A percentile compares a stretch with the other conserved stretches of the same genome.
Evolutionary conservation across 2,329 filamentous ascomycete species (phyloP).

Genomic region (Clonostachys rosea): DNA sequence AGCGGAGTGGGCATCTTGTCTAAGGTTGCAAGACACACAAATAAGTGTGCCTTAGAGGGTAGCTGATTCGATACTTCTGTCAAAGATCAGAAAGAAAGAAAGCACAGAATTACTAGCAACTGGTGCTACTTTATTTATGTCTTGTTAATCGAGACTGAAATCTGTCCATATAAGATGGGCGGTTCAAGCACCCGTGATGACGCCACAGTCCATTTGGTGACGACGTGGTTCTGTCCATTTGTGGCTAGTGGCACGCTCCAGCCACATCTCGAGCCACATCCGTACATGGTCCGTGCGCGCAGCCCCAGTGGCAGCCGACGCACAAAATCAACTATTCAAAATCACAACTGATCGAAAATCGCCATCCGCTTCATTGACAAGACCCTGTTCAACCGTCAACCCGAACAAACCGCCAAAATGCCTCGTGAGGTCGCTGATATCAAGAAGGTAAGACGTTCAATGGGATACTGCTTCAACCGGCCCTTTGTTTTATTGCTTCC

Average conservation of each 20-base stretch:
- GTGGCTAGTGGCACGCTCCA: neutral
- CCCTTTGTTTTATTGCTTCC: no score
- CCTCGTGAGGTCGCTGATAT: conserved; percentile 97
- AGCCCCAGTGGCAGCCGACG: conserved; percentile 14
- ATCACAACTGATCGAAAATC: conserved; percentile 7
- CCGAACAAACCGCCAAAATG: conserved; percentile 67
- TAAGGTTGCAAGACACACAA: no score
- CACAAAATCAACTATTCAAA: conserved; percentile 17
- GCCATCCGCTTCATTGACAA: conserved; percentile 3
- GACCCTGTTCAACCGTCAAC: conserved; percentile 12
- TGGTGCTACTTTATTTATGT: no score
- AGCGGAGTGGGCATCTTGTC: conserved; percentile 62
- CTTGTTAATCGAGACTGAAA: neutral
- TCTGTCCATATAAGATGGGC: neutral
- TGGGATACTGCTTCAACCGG: no score
- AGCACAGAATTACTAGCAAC: neutral
- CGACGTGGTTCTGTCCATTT: neutral
- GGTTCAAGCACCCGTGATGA: neutral
- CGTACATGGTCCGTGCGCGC: conserved; percentile 9
- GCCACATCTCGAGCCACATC: neutral
- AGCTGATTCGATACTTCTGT: neutral
- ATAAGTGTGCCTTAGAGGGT: no score
- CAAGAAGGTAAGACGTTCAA: conserved; percentile 62
- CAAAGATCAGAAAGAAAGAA: neutral
- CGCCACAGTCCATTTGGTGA: conserved; percentile 2